Evolutionary conservation across 495 filamentous ascomycete genomes (phyloP).

Genomic region (Chlorociboria aeruginascens): DNA sequence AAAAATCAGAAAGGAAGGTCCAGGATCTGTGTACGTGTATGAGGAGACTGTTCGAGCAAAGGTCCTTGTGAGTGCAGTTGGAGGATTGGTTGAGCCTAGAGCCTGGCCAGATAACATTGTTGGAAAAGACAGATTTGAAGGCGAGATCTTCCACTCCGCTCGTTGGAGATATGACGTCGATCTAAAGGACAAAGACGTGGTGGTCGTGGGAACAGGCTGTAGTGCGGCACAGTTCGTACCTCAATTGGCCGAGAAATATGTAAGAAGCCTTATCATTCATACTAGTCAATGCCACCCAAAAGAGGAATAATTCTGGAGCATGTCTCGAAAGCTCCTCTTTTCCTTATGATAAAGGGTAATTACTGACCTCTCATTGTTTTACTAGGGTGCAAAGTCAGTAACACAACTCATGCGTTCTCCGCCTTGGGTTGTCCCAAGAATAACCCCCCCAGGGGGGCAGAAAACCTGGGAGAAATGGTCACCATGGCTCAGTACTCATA

Average conservation of each 20-base stretch:
- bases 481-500: conserved; percentile 11
- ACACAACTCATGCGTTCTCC: conserved; percentile 52
- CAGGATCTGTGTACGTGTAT: conserved; percentile 23
- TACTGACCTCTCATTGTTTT: too few relatives aligned
- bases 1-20: conserved; percentile 15
- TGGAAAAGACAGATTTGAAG: conserved; percentile 32
- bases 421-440: conserved; percentile 43
- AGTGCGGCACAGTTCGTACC: conserved; percentile 36
- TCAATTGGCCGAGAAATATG: conserved; percentile 20
- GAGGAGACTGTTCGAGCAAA: conserved; percentile 39
- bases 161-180: conserved; percentile 38
- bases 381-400: conserved; percentile 36
- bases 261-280: too few relatives aligned
- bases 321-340: too few relatives aligned
- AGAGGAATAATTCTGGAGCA: too few relatives aligned
- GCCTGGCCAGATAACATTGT: conserved; percentile 24
- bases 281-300: too few relatives aligned
- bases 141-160: conserved; percentile 41
- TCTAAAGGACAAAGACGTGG: conserved; percentile 36
- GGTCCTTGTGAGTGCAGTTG: conserved; percentile 44
- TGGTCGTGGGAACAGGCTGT: conserved; percentile 38
- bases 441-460: conserved; percentile 23
- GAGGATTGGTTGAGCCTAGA: conserved; percentile 35
- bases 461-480: conserved; percentile 22
- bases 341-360: too few relatives aligned